A percentile compares a stretch with the other conserved stretches of the same genome.
Evolutionary conservation across 257 asterid species (phyloP).

Genomic region (Knoxia roxburghii): DNA sequence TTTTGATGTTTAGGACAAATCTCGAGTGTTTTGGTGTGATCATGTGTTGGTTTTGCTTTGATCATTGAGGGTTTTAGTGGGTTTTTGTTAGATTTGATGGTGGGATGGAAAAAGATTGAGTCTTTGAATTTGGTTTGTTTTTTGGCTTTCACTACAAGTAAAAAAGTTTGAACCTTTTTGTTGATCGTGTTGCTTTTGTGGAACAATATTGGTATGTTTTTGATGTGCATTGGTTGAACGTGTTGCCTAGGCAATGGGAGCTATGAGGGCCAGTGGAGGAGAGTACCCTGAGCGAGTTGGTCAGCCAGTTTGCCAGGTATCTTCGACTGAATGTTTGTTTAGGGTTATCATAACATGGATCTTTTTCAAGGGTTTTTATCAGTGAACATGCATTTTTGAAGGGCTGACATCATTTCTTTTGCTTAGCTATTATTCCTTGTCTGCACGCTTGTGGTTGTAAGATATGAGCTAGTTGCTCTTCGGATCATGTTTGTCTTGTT

Average conservation of each 20-base stretch:
- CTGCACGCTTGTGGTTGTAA: slow-evolving; percentile 18
- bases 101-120: slow-evolving; percentile 11
- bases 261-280: slow-evolving; percentile 55
- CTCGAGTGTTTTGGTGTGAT: slow-evolving; percentile 25
- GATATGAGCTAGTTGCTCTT: slow-evolving; percentile 14
- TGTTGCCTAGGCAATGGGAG: slow-evolving; percentile 53
- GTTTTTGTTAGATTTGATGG: slow-evolving; percentile 24
- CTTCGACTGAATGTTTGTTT: background rate
- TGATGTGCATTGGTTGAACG: slow-evolving; percentile 26
- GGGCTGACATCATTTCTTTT: slow-evolving; percentile 1
- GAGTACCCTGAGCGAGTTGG: slow-evolving; percentile 76
- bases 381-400: slow-evolving; percentile 2
- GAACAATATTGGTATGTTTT: slow-evolving; percentile 7
- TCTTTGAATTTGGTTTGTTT: slow-evolving; percentile 5
- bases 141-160: slow-evolving; percentile 8
- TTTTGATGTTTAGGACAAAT: slow-evolving; percentile 2
- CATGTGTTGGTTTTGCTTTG: slow-evolving; percentile 25
- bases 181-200: slow-evolving; percentile 10
- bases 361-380: background rate
- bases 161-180: slow-evolving; percentile 16
- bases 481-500: slow-evolving; percentile 12
- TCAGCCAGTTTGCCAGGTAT: slow-evolving; percentile 84
- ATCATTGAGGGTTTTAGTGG: slow-evolving; percentile 15
- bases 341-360: background rate
- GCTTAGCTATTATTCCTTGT: slow-evolving; percentile 13